phyloP scores from a whole-genome alignment of 1,284 basidiomycete species.

The Rhizoctonia solani region DNA sequence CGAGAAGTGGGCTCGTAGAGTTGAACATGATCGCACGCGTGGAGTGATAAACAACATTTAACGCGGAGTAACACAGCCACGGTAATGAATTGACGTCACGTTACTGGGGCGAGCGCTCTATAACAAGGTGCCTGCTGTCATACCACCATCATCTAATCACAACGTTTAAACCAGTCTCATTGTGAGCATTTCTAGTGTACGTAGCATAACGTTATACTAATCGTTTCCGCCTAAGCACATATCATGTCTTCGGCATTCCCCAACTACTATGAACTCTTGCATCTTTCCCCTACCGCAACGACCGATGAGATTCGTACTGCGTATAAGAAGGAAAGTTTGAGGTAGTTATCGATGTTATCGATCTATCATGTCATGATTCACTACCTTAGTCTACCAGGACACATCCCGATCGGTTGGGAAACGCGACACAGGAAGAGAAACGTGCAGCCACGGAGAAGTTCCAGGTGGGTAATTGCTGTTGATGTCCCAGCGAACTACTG shows the following conservation, averaged over 20 bases:
- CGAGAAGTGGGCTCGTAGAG: neutral
- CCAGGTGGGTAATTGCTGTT: slow-evolving; percentile 53
- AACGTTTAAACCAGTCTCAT: neutral
- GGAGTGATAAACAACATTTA: neutral
- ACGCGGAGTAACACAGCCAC: neutral
- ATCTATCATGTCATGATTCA: slow-evolving; percentile 18
- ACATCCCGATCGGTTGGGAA: slow-evolving; percentile 87
- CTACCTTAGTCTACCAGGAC: slow-evolving; percentile 59
- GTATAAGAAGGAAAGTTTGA: slow-evolving; percentile 81
- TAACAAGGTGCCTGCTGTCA: neutral
- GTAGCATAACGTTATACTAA: neutral
- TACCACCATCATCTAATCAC: neutral
- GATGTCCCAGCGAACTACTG: neutral
- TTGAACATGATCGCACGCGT: neutral
- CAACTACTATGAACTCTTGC: slow-evolving; percentile 73
- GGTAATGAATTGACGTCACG: slow-evolving; percentile 17
- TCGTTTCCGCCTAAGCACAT: neutral
- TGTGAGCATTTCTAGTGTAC: too few species aligned
- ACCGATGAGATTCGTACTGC: slow-evolving; percentile 75
- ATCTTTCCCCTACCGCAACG: slow-evolving; percentile 61
- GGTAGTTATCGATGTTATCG: slow-evolving; percentile 44
- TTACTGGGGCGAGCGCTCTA: slow-evolving; percentile 5
- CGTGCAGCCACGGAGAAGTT: slow-evolving; percentile 79
- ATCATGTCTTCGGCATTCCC: slow-evolving; percentile 59
- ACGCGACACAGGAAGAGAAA: slow-evolving; percentile 72